Percentiles rank a stretch among this genome's conserved stretches.
These are phyloP conservation scores for Basipetospora chlamydospora DNA, from an alignment of 2,329 filamentous ascomycete genomes.

Conservation along the genomic window DNA sequence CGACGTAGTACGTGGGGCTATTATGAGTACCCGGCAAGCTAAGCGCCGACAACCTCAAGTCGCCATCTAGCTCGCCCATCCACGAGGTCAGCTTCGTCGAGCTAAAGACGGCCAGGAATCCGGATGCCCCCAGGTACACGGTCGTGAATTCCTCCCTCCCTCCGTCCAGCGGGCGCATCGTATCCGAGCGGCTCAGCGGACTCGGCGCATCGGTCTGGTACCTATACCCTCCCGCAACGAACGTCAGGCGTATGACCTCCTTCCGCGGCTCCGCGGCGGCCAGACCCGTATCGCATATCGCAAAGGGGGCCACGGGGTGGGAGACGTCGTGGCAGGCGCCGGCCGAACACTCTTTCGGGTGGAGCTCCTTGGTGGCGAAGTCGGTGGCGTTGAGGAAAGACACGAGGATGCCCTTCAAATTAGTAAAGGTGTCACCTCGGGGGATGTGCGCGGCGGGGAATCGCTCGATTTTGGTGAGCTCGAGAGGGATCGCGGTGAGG, in stretches of 20 bases:
- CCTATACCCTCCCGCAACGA: constrained; percentile 41
- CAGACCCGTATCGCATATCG: constrained; percentile 43
- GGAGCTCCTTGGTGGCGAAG: constrained; percentile 15
- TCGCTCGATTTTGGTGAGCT: constrained; percentile 59
- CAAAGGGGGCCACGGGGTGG: constrained; percentile 50
- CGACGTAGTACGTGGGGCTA: constrained; percentile 69
- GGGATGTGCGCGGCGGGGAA: constrained; percentile 40
- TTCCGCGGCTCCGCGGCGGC: constrained; percentile 40
- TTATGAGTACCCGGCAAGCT: constrained; percentile 96
- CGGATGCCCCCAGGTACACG: constrained; percentile 44
- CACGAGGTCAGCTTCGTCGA: constrained; percentile 56
- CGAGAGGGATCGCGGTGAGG: constrained; percentile 57
- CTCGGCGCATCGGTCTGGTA: constrained; percentile 65
- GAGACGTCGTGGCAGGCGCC: constrained; percentile 48
- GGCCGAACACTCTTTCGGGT: constrained; percentile 36
- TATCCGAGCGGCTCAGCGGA: constrained; percentile 40
- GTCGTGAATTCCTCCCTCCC: constrained; percentile 46
- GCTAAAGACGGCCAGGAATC: constrained; percentile 51
- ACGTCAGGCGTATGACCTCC: constrained; percentile 60
- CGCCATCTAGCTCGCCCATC: constrained; percentile 66
- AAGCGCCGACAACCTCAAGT: constrained; percentile 61
- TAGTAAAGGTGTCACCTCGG: constrained; percentile 27
- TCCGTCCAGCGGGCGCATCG: constrained; percentile 41
- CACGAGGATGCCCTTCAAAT: constrained; percentile 27
- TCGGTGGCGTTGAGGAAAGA: constrained; percentile 29